phyloP scores from a whole-genome alignment of 169 alveolate genomes.

The Plasmodium blacklocki region DNA sequence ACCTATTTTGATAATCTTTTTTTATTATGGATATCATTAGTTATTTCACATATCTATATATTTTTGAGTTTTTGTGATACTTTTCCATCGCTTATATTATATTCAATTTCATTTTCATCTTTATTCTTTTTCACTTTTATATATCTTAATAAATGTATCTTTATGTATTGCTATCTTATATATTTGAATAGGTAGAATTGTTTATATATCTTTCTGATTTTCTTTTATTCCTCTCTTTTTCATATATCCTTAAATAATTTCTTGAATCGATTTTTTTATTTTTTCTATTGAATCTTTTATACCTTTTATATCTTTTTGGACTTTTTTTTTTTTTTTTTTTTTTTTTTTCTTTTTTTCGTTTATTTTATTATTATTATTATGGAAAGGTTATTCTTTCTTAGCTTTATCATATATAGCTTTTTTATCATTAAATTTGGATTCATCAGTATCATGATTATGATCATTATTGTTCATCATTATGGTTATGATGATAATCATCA shows the following conservation, averaged over 20 bases:
- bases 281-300: neutral
- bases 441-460: too few species aligned
- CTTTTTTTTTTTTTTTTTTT: conserved; percentile 7
- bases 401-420: too few species aligned
- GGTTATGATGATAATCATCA: too few species aligned
- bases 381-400: too few species aligned
- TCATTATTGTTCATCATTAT: too few species aligned
- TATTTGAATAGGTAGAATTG: too few species aligned
- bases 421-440: too few species aligned
- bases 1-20: neutral
- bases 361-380: too few species aligned
- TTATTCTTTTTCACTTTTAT: neutral
- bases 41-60: neutral
- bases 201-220: neutral
- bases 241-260: neutral
- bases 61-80: neutral
- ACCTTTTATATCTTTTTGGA: neutral
- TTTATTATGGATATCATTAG: neutral
- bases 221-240: neutral
- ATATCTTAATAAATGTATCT: too few species aligned
- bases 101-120: neutral
- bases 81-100: conserved; percentile 1
- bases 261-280: neutral
- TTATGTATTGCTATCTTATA: too few species aligned
- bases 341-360: too few species aligned